phyloP scores from a whole-genome alignment of 2,329 filamentous ascomycete genomes.

The Epichloe sp. region DNA sequence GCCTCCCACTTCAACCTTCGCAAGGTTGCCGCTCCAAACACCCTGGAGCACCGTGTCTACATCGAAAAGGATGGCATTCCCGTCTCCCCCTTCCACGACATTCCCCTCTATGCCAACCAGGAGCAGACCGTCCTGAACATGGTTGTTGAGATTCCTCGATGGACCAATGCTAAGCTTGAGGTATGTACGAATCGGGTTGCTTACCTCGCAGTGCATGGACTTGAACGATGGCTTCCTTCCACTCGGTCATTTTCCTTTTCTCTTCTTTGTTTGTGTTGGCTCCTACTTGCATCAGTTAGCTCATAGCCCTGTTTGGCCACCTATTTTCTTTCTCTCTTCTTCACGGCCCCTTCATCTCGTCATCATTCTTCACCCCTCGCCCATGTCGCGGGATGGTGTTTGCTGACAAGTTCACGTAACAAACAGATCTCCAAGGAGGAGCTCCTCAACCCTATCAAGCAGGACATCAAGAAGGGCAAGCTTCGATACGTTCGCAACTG shows the following conservation, averaged over 20 bases:
- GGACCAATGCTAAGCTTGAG: slow-evolving; percentile 99
- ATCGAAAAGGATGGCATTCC: slow-evolving; percentile 94
- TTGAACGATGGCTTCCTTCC: neutral
- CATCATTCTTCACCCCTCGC: neutral
- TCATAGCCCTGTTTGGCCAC: neutral
- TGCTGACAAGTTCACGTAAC: slow-evolving; percentile 11
- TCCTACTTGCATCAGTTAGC: too few relatives aligned
- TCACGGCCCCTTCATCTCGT: too few relatives aligned
- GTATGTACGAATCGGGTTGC: slow-evolving; percentile 36
- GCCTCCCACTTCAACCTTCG: slow-evolving; percentile 59
- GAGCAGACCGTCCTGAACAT: slow-evolving; percentile 97
- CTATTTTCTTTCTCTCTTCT: too few relatives aligned
- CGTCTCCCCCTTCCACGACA: slow-evolving; percentile 97
- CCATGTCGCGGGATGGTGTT: neutral
- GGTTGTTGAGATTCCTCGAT: slow-evolving; percentile 97
- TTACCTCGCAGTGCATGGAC: neutral
- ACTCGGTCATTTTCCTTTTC: too few relatives aligned
- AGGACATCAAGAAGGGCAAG: slow-evolving; percentile 99
- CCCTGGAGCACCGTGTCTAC: slow-evolving; percentile 93
- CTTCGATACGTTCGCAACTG: slow-evolving; percentile 99
- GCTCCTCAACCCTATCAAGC: slow-evolving; percentile 96
- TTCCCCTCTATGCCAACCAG: slow-evolving; percentile 93
- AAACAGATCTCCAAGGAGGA: slow-evolving; percentile 94
- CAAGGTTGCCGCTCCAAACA: slow-evolving; percentile 84
- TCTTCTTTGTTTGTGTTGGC: too few relatives aligned